Conservation (phyloP, 2,329 filamentous ascomycete species). For the Plectosphaerella plurivora region DNA sequence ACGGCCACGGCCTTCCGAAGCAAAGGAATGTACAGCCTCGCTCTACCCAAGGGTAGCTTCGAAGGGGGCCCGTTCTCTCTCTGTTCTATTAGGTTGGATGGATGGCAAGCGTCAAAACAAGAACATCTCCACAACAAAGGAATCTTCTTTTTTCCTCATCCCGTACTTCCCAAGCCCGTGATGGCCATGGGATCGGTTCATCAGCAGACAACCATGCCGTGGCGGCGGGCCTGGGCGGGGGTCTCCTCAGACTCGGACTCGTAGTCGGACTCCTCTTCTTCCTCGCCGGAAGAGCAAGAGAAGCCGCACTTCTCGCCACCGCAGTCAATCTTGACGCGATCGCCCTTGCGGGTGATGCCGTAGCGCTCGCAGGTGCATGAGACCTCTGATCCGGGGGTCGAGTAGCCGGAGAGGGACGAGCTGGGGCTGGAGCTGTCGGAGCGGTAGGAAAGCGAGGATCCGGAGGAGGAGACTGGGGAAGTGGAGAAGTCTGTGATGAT, state of each 20-base stretch:
- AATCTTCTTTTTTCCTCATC: too few species aligned
- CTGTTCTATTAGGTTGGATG: too few species aligned
- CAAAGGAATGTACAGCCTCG: constrained; percentile 28
- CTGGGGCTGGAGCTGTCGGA: constrained; percentile 71
- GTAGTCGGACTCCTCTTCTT: constrained; percentile 45
- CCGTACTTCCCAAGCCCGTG: too few species aligned
- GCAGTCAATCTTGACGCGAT: constrained; percentile 94
- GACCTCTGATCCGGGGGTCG: constrained; percentile 71
- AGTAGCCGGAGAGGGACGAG: constrained; percentile 72
- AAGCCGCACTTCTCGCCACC: constrained; percentile 85
- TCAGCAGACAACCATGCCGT: constrained; percentile 57
- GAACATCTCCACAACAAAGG: neutral
- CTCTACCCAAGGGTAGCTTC: constrained; percentile 1
- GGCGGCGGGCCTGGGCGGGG: constrained; percentile 52
- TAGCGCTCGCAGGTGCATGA: constrained; percentile 93
- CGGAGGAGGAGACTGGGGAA: constrained; percentile 61
- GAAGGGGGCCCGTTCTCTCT: constrained; percentile 2
- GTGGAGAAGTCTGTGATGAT: constrained; percentile 49
- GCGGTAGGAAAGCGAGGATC: constrained; percentile 67
- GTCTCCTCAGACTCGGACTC: constrained; percentile 3
- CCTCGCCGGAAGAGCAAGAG: constrained; percentile 65
- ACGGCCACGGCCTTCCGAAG: neutral
- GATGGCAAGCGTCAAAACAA: neutral
- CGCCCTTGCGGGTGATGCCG: constrained; percentile 89
- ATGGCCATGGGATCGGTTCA: neutral